Percentiles rank a stretch among this genome's conserved stretches.
Conservation (phyloP, 306 rosid genomes). For the Aeschynomene evenia region DNA sequence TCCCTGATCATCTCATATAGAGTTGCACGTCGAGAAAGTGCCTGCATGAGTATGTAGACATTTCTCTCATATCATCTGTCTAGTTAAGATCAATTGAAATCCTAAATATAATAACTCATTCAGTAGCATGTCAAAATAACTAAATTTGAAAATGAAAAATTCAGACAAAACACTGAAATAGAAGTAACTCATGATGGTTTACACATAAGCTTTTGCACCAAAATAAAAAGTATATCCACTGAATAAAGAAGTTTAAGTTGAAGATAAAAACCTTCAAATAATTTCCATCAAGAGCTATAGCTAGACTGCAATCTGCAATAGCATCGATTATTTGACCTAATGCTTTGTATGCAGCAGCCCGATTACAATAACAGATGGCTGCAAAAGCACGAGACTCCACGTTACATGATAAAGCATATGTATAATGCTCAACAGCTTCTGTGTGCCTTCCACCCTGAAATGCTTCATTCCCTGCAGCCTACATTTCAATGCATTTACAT, state of each 20-base stretch:
- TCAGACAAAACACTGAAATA: slow-evolving; percentile 11
- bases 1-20: slow-evolving; percentile 84
- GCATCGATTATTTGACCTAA: slow-evolving; percentile 89
- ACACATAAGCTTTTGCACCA: neutral
- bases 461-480: slow-evolving; percentile 98
- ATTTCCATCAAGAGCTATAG: slow-evolving; percentile 93
- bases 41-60: slow-evolving; percentile 51
- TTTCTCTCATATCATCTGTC: slow-evolving; percentile 1
- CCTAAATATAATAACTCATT: slow-evolving; percentile 15
- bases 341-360: slow-evolving; percentile 95
- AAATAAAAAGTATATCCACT: neutral
- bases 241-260: slow-evolving; percentile 15
- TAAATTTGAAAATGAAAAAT: slow-evolving; percentile 8
- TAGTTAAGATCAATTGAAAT: neutral
- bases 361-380: slow-evolving; percentile 93
- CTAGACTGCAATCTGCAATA: slow-evolving; percentile 89
- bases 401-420: slow-evolving; percentile 77
- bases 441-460: slow-evolving; percentile 79
- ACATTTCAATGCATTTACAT: slow-evolving; percentile 32
- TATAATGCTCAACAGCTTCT: slow-evolving; percentile 85
- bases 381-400: slow-evolving; percentile 84
- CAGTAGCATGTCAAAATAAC: neutral
- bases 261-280: slow-evolving; percentile 71
- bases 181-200: neutral
- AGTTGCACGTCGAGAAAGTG: slow-evolving; percentile 88